Conservation (phyloP, 2,329 filamentous ascomycete species). For the Leptographium procerum region DNA sequence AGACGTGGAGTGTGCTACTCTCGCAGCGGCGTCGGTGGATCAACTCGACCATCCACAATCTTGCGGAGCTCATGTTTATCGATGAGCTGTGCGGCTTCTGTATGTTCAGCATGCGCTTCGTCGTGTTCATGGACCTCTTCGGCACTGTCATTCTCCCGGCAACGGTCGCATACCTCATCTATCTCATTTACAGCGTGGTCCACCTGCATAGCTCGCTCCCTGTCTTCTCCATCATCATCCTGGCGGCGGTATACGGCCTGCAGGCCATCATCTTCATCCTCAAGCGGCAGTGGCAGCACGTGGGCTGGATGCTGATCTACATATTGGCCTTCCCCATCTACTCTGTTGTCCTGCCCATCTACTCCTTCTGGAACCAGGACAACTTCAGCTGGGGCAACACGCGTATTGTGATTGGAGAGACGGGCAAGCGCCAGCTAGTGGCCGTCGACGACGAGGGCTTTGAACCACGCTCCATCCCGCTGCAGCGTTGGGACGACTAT, state of each 20-base stretch:
- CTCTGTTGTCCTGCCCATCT: conserved; percentile 80
- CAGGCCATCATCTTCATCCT: conserved; percentile 94
- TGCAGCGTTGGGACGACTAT: conserved; percentile 97
- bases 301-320: conserved; percentile 99
- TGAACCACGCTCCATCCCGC: conserved; percentile 82
- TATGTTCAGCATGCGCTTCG: conserved; percentile 95
- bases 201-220: conserved; percentile 65
- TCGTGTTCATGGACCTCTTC: conserved; percentile 88
- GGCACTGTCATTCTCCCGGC: conserved; percentile 88
- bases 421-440: conserved; percentile 81
- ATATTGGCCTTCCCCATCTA: conserved; percentile 91
- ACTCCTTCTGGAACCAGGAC: conserved; percentile 99
- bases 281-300: conserved; percentile 95
- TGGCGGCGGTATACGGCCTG: conserved; percentile 87
- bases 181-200: conserved; percentile 72
- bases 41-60: conserved; percentile 95
- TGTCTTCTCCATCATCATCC: conserved; percentile 74
- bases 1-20: conserved; percentile 84
- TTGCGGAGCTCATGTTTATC: conserved; percentile 80
- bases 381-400: conserved; percentile 99
- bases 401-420: conserved; percentile 90
- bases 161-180: conserved; percentile 75
- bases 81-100: conserved; percentile 98
- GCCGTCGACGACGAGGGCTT: conserved; percentile 77
- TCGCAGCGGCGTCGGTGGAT: conserved; percentile 99